phyloP scores from a whole-genome alignment of 2,329 filamentous ascomycete species.

The Fusarium compactum region DNA sequence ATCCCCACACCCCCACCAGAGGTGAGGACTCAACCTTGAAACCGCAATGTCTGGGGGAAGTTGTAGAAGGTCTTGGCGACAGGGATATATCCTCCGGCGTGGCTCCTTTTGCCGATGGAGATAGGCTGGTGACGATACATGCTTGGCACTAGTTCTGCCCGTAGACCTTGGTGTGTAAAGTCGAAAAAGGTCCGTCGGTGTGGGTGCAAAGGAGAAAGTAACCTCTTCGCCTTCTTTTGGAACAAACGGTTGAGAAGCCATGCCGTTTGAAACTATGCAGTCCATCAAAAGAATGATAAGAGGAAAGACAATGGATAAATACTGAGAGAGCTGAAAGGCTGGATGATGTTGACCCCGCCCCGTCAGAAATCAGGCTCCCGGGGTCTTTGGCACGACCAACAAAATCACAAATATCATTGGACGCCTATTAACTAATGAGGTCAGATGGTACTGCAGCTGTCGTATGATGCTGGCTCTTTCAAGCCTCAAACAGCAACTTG shows the following conservation, averaged over 20 bases:
- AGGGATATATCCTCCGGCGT: too few species aligned
- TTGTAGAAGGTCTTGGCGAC: background rate
- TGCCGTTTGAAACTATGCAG: too few species aligned
- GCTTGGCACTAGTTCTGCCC: fast-evolving
- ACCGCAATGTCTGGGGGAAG: fast-evolving
- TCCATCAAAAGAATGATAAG: too few species aligned
- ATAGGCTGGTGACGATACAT: background rate
- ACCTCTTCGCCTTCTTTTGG: background rate
- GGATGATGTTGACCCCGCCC: background rate
- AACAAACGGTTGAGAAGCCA: background rate
- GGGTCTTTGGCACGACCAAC: background rate
- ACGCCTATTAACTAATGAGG: fast-evolving
- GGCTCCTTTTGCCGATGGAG: too few species aligned
- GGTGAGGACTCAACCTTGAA: fast-evolving
- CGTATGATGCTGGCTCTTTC: fast-evolving
- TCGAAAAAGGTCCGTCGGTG: background rate
- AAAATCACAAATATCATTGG: background rate
- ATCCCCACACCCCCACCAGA: fast-evolving
- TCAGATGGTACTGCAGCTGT: background rate
- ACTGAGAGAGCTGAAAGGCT: too few species aligned
- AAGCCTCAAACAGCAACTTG: background rate
- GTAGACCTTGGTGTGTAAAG: background rate
- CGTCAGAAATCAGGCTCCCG: background rate
- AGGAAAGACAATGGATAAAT: too few species aligned
- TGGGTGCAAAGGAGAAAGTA: fast-evolving